A percentile compares a stretch with the other conserved stretches of the same genome.
phyloP scores from a whole-genome alignment of 441 rosid genomes.

The Adansonia madagascariensis region DNA sequence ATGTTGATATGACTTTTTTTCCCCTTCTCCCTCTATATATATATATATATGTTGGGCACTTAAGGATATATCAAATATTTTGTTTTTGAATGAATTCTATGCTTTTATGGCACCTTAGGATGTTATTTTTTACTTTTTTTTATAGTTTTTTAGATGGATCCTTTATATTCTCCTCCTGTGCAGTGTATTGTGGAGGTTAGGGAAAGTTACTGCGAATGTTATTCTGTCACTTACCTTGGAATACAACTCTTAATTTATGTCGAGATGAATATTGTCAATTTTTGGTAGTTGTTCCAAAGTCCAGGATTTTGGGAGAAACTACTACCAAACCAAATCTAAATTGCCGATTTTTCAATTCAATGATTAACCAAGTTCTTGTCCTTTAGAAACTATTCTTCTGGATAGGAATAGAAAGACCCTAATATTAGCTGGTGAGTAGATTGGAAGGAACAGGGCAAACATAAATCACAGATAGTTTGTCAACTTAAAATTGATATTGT shows the following conservation, averaged over 20 bases:
- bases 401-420: constrained; percentile 19
- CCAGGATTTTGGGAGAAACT: neutral
- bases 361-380: neutral
- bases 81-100: neutral
- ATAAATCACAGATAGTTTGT: neutral
- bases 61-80: neutral
- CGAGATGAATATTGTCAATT: neutral
- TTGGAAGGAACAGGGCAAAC: neutral
- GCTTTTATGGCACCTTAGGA: constrained; percentile 5
- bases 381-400: neutral
- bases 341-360: constrained; percentile 7
- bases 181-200: neutral
- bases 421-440: neutral
- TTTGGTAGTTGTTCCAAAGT: neutral
- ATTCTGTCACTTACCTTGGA: neutral
- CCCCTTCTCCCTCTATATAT: no score
- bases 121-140: neutral
- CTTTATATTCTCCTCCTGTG: neutral
- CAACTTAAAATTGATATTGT: neutral
- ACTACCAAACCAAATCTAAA: neutral
- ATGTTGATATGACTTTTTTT: neutral
- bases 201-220: neutral
- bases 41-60: neutral
- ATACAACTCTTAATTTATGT: neutral
- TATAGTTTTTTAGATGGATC: neutral